Evolutionary conservation across 139 green algal genomes (phyloP).

Genomic region (Chlamydomonas incerta): DNA sequence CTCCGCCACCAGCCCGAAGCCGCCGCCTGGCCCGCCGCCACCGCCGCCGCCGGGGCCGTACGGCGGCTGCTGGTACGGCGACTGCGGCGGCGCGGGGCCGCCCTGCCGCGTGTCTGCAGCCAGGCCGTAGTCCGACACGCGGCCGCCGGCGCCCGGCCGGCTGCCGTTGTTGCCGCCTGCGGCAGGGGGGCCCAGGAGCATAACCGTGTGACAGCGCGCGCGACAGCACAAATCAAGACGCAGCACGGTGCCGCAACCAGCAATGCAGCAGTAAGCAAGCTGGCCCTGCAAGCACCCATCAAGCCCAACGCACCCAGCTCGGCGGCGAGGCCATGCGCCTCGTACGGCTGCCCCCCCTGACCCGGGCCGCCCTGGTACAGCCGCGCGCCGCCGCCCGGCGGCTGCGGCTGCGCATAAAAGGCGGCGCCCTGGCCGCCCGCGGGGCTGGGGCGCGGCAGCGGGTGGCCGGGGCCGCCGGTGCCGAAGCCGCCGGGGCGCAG

Average conservation of each 20-base stretch:
- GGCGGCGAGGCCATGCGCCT: background rate
- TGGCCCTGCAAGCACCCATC: too few relatives aligned
- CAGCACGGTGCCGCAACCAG: too few relatives aligned
- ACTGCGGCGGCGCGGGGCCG: background rate
- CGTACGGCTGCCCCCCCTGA: background rate
- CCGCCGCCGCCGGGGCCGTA: too few relatives aligned
- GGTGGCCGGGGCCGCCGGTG: background rate
- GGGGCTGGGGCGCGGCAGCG: background rate
- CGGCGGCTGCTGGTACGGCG: background rate
- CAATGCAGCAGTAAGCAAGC: too few relatives aligned
- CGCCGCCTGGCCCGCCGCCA: background rate
- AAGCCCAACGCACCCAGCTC: background rate
- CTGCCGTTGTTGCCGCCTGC: background rate
- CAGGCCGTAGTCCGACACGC: too few relatives aligned
- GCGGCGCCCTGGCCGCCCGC: too few relatives aligned
- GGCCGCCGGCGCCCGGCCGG: too few relatives aligned
- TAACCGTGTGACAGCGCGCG: background rate
- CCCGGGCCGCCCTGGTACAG: background rate
- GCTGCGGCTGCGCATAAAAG: background rate
- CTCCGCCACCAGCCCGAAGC: background rate
- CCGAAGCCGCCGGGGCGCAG: background rate
- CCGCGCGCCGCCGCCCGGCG: too few relatives aligned
- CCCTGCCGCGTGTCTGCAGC: too few relatives aligned
- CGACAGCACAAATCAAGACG: too few relatives aligned
- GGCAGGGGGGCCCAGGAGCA: background rate